A percentile compares a stretch with the other conserved stretches of the same genome.
These are phyloP conservation scores for Rubia tinctorum DNA, from an alignment of 305 asterid species.

Conservation along the genomic window DNA sequence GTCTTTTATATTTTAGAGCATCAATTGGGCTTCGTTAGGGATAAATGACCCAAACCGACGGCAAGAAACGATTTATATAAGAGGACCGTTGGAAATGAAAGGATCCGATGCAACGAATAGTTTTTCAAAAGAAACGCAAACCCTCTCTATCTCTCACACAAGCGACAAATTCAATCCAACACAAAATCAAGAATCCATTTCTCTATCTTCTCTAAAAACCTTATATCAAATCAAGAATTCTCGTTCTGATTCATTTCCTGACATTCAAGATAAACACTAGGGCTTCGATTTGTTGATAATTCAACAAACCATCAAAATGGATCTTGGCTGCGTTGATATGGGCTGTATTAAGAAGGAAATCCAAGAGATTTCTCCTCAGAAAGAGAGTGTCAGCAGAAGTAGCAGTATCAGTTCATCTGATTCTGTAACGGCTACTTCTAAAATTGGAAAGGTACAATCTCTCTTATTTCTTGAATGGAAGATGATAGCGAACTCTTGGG, in stretches of 20 bases:
- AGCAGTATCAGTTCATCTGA: slow-evolving; percentile 30
- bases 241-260: slow-evolving; percentile 8
- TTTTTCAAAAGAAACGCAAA: slow-evolving; percentile 23
- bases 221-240: slow-evolving; percentile 11
- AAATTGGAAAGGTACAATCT: slow-evolving; percentile 53
- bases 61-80: neutral
- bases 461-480: slow-evolving; percentile 3
- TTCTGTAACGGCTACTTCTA: slow-evolving; percentile 47
- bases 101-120: slow-evolving; percentile 57
- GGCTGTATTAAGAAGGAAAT: slow-evolving; percentile 59
- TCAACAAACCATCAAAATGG: slow-evolving; percentile 34
- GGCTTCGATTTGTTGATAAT: slow-evolving; percentile 8
- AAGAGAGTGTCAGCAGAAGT: slow-evolving; percentile 23
- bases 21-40: neutral
- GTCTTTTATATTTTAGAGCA: too few species aligned
- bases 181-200: slow-evolving; percentile 20
- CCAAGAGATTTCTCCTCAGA: slow-evolving; percentile 33
- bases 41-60: neutral
- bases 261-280: slow-evolving; percentile 6
- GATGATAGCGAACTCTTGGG: neutral
- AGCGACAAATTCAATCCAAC: slow-evolving; percentile 3
- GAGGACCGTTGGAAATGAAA: slow-evolving; percentile 51
- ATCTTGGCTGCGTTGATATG: slow-evolving; percentile 84
- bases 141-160: neutral
- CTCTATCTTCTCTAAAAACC: slow-evolving; percentile 12